These are phyloP conservation scores for Lepidium campestre DNA, from an alignment of 441 rosid genomes.

Conservation along the genomic window DNA sequence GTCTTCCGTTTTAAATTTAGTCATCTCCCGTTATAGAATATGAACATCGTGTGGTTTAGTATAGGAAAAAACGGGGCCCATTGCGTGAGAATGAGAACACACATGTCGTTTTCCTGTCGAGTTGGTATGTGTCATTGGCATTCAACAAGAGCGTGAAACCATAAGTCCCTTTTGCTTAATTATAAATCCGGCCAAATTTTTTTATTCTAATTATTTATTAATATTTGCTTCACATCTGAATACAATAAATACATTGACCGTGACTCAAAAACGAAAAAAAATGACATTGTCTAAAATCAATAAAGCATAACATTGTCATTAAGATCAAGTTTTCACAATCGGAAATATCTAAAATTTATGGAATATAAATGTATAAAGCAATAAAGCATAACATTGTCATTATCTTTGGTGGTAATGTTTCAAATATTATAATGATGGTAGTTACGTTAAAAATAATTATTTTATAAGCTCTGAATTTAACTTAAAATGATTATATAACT, in stretches of 20 bases:
- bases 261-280: no score
- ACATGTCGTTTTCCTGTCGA: conserved; percentile 37
- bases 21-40: conserved; percentile 4
- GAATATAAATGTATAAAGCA: not conserved
- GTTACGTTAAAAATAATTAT: not conserved
- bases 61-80: conserved; percentile 29
- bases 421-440: not conserved
- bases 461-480: not conserved
- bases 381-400: not conserved
- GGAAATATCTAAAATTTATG: not conserved
- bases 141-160: conserved; percentile 47
- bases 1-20: not conserved
- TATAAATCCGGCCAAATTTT: conserved; percentile 1
- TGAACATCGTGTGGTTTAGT: conserved; percentile 37
- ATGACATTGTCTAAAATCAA: no score
- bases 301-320: no score
- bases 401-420: not conserved
- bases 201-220: not conserved
- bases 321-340: not conserved
- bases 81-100: conserved; percentile 23
- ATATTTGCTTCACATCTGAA: not conserved
- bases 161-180: conserved; percentile 33
- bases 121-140: conserved; percentile 71
- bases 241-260: conserved; percentile 5
- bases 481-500: not conserved